Evolutionary conservation across 169 alveolate species (phyloP).

Genomic region (Cryptosporidium meleagridis): DNA sequence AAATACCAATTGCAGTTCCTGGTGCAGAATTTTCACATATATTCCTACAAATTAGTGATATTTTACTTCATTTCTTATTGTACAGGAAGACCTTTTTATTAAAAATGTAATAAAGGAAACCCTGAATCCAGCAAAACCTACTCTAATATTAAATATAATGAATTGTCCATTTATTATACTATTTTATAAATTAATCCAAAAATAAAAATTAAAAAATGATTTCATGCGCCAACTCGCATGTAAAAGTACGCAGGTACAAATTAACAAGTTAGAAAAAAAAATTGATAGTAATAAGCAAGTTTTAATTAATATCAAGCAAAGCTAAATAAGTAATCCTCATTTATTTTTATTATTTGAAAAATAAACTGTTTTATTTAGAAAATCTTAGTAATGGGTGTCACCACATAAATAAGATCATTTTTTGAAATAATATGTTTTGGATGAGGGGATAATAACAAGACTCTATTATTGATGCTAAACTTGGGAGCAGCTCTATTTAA

Average conservation of each 20-base stretch:
- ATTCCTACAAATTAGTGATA: not conserved
- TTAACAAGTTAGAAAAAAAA: not conserved
- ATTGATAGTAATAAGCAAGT: not conserved
- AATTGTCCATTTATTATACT: not conserved
- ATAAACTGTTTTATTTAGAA: not conserved
- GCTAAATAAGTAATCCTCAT: not conserved
- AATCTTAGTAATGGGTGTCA: slow-evolving; percentile 43
- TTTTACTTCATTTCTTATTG: not conserved
- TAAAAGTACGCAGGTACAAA: not conserved
- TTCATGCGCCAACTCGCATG: not conserved
- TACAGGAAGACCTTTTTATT: not conserved
- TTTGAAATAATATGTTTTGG: slow-evolving; percentile 46
- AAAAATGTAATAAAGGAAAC: not conserved
- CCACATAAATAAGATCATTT: slow-evolving; percentile 46
- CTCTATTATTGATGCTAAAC: slow-evolving; percentile 30
- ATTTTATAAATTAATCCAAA: not conserved
- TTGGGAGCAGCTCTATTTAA: slow-evolving; percentile 29
- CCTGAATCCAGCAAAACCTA: not conserved
- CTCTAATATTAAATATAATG: not conserved
- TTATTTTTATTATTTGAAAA: not conserved
- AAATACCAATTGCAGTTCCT: slow-evolving; percentile 37
- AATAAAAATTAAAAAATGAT: not conserved
- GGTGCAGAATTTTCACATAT: slow-evolving; percentile 65
- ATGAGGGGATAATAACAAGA: slow-evolving; percentile 46
- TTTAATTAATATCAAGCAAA: not conserved